phyloP scores from a whole-genome alignment of 495 filamentous ascomycete genomes.

The Cercophora newfieldiana region DNA sequence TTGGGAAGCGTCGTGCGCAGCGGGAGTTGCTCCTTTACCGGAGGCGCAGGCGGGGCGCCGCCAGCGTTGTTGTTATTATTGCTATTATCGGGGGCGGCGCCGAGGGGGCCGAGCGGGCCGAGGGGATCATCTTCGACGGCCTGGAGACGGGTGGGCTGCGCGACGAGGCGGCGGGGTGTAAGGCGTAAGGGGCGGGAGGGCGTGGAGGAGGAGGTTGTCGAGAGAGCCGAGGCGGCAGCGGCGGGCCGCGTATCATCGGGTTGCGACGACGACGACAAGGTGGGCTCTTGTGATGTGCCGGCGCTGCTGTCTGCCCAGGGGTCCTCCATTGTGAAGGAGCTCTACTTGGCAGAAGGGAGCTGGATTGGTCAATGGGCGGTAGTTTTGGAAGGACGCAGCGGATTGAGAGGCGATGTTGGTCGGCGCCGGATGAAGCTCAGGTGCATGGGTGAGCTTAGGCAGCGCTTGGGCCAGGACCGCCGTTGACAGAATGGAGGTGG shows the following conservation, averaged over 20 bases:
- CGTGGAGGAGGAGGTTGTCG: conserved; percentile 45
- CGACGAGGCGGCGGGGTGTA: conserved; percentile 71
- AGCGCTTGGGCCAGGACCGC: conserved; percentile 1
- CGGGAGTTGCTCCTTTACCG: conserved; percentile 76
- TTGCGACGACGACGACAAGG: conserved; percentile 23
- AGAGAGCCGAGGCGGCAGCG: conserved; percentile 26
- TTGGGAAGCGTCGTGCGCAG: conserved; percentile 54
- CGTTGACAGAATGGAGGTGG: background rate
- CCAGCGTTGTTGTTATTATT: conserved; percentile 40
- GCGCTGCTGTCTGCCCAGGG: conserved; percentile 39
- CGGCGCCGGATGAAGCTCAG: background rate
- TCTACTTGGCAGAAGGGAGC: background rate
- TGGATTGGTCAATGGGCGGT: background rate
- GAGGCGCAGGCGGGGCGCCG: conserved; percentile 71
- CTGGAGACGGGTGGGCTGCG: conserved; percentile 80
- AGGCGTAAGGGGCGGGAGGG: conserved; percentile 32
- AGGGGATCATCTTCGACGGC: conserved; percentile 82
- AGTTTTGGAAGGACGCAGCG: background rate
- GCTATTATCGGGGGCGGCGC: conserved; percentile 65
- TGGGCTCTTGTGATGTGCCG: conserved; percentile 20
- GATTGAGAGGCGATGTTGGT: background rate
- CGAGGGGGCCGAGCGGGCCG: conserved; percentile 84
- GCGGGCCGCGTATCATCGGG: conserved; percentile 17
- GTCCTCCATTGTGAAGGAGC: conserved; percentile 33
- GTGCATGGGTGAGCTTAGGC: conserved; percentile 3